phyloP scores from a whole-genome alignment of 768 basidiomycete species.

The Pisolithus microcarpus region DNA sequence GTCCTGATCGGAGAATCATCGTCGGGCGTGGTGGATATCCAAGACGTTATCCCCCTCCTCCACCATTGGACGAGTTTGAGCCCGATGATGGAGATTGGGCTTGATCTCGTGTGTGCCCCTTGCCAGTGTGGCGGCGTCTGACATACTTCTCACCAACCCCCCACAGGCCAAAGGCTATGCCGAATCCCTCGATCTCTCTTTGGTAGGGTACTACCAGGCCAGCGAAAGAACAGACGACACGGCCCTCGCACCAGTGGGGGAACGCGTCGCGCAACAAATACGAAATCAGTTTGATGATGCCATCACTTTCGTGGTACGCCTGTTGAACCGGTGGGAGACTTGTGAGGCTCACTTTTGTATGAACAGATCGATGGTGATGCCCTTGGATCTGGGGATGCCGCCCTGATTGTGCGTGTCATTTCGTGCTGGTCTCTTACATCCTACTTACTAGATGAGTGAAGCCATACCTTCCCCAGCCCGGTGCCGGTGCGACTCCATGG shows the following conservation, averaged over 20 bases:
- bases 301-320: slow-evolving; percentile 61
- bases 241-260: slow-evolving; percentile 57
- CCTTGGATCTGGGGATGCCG: slow-evolving; percentile 44
- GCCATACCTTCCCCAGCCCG: slow-evolving; percentile 45
- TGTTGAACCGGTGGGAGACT: background rate
- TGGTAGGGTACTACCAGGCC: slow-evolving; percentile 76
- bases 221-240: slow-evolving; percentile 56
- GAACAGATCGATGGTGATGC: slow-evolving; percentile 54
- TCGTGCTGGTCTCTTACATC: background rate
- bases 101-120: slow-evolving; percentile 53
- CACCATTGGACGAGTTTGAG: slow-evolving; percentile 83
- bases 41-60: slow-evolving; percentile 68
- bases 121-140: background rate
- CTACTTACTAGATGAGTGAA: slow-evolving; percentile 15
- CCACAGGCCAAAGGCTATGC: slow-evolving; percentile 54
- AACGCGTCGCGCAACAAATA: slow-evolving; percentile 53
- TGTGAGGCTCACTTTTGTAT: slow-evolving; percentile 4
- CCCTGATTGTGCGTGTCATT: slow-evolving; percentile 46
- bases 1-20: slow-evolving; percentile 57
- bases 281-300: slow-evolving; percentile 48
- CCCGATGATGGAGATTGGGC: slow-evolving; percentile 81
- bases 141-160: background rate
- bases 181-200: slow-evolving; percentile 38
- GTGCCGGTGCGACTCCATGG: slow-evolving; percentile 34
- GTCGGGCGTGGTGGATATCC: slow-evolving; percentile 37